These are phyloP conservation scores for Ophioceras dolichostomum DNA, from an alignment of 2,329 filamentous ascomycete genomes.

Conservation along the genomic window DNA sequence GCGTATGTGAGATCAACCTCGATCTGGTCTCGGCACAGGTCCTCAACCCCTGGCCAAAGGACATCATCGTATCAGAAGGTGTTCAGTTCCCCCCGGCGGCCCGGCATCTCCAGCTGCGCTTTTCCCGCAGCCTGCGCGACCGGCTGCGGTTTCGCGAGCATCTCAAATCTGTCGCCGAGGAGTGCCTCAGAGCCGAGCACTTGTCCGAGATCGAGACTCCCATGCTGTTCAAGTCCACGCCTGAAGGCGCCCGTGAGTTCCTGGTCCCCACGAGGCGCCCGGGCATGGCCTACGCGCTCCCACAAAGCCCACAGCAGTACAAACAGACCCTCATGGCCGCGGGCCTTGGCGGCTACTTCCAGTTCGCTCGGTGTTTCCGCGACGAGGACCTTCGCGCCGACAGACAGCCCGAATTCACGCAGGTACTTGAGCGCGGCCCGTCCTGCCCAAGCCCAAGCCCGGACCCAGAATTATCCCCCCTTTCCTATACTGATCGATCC, in stretches of 20 bases:
- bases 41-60: conserved; percentile 61
- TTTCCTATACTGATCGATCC: background rate
- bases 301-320: conserved; percentile 95
- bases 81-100: conserved; percentile 63
- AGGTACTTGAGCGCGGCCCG: conserved; percentile 34
- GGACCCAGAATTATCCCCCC: too few species aligned
- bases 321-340: conserved; percentile 96
- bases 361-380: conserved; percentile 88
- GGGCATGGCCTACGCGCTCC: conserved; percentile 76
- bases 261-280: conserved; percentile 72
- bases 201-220: conserved; percentile 86
- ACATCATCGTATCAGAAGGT: conserved; percentile 65
- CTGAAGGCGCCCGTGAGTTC: conserved; percentile 91
- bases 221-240: conserved; percentile 91
- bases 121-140: conserved; percentile 51
- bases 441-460: background rate
- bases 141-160: conserved; percentile 60
- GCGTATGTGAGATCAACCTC: conserved; percentile 37
- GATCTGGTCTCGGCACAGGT: conserved; percentile 48
- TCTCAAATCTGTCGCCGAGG: conserved; percentile 32
- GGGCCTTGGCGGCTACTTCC: conserved; percentile 72
- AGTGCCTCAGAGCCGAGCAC: conserved; percentile 27
- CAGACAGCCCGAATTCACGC: conserved; percentile 91
- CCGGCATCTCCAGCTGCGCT: conserved; percentile 77
- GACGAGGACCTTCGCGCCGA: conserved; percentile 91